Evolutionary conservation across 108 stramenopile genomes (phyloP).

Genomic region (Fistulifera solaris): DNA sequence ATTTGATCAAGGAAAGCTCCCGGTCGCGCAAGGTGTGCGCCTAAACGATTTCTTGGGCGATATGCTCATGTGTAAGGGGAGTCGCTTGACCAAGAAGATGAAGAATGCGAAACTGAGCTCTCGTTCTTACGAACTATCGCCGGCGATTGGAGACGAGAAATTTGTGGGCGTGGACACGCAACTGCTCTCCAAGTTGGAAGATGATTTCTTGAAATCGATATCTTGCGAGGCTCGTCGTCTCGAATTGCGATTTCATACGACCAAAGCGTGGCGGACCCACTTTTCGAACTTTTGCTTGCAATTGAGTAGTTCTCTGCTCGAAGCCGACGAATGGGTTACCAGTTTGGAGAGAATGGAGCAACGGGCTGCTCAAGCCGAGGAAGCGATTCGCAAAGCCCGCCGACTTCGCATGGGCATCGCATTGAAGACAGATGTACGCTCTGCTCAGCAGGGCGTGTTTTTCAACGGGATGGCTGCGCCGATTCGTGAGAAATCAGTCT

Average conservation of each 20-base stretch:
- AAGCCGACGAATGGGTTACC: constrained; percentile 52
- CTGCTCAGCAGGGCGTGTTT: constrained; percentile 26
- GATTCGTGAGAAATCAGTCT: background rate
- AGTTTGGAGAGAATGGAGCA: constrained; percentile 54
- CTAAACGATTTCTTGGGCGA: constrained; percentile 74
- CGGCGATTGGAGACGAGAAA: constrained; percentile 1
- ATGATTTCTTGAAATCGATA: constrained; percentile 55
- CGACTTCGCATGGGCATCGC: constrained; percentile 56
- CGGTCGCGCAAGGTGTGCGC: constrained; percentile 68
- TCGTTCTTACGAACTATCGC: constrained; percentile 35
- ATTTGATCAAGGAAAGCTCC: constrained; percentile 57
- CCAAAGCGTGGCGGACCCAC: constrained; percentile 63
- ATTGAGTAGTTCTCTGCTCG: constrained; percentile 41
- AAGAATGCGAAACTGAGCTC: constrained; percentile 70
- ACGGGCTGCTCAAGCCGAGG: constrained; percentile 31
- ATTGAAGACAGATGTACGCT: constrained; percentile 24
- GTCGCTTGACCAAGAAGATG: constrained; percentile 78
- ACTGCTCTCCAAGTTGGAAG: constrained; percentile 40
- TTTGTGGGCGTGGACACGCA: constrained; percentile 5
- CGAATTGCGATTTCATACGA: constrained; percentile 53
- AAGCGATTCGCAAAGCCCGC: constrained; percentile 35
- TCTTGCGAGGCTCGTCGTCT: constrained; percentile 43
- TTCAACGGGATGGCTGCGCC: constrained; percentile 17
- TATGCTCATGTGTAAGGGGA: constrained; percentile 57
- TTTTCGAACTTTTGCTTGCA: constrained; percentile 71